Evolutionary conservation across 805 yeast species (phyloP), one percentile per base, ranked within the genome.

Genomic region (Yamadazyma akitaensis): DNA sequence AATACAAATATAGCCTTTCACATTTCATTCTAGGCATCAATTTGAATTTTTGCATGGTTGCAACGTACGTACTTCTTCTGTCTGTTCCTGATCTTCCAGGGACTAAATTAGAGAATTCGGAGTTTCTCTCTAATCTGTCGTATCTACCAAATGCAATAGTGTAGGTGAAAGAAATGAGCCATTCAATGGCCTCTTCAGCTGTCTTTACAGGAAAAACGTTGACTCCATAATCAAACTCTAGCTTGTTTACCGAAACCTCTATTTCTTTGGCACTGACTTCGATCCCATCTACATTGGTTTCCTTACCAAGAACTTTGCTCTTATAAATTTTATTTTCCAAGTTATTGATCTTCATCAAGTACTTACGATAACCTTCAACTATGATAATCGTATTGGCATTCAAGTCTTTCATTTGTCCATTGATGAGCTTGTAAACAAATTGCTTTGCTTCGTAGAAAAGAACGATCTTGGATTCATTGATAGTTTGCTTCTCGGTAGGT

Each of bases 131-230:
- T 32, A 64, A 63, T 18, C 78, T 78, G 56, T 84, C 89, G 60
- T 79, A 79, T 26, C 80, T 56, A 11, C 79, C 67, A 13, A 65
- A 59, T 0, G 81, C 72, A 6, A 84, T 70, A 0, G 88, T 72
- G 53, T 81, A 77, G 0, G 86, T 67, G 51, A 83, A 73, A 13
- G 83, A 75, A 39, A 70, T 75, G 13, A 84, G 56, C 81, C 88
- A 81, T 3, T 64, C 70, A 1, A 70, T 46, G 1, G 77, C 62
- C 42, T 82, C 87, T 40, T 61, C 70, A 6, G 58, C 56, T 39
- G 69, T 77, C 62, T 68, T 72, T 1, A 77, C 70, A 13, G 73
- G 76, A 53, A 81, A 80, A 1, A 82, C 58, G 51, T 80, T 80
- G 17, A 79, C 60, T 2, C 75, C 74, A 53, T 70, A 53, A 28